These are phyloP conservation scores for Diaporthe ampelina DNA, from an alignment of 2,329 filamentous ascomycete genomes.

Conservation along the genomic window DNA sequence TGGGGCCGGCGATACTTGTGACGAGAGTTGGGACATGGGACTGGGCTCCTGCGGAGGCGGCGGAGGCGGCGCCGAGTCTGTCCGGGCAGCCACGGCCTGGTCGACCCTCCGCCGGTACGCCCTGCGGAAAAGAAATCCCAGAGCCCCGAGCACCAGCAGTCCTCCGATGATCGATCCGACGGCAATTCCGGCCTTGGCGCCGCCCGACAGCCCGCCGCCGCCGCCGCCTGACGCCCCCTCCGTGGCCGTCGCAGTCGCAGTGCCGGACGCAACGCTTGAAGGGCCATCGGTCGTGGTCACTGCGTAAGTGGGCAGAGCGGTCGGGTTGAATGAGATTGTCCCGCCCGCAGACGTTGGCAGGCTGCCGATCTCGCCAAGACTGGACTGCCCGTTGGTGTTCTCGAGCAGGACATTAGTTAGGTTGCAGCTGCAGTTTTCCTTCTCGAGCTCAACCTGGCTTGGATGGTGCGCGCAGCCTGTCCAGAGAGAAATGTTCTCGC, in stretches of 20 bases:
- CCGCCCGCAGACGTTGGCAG: constrained; percentile 14
- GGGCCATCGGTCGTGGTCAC: constrained; percentile 8
- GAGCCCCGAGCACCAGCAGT: constrained; percentile 1
- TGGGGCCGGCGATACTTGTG: not conserved
- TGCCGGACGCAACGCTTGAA: constrained; percentile 1
- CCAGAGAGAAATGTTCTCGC: constrained; percentile 9
- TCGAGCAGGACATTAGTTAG: constrained; percentile 18
- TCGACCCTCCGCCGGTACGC: constrained; percentile 18
- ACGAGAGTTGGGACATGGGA: constrained; percentile 3
- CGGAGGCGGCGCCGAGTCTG: not conserved
- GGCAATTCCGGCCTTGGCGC: constrained; percentile 13
- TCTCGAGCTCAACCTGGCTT: not conserved
- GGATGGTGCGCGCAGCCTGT: constrained; percentile 20
- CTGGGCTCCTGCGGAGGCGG: constrained; percentile 10
- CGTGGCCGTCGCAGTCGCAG: constrained; percentile 15
- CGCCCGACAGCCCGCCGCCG: not conserved
- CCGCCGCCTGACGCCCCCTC: not conserved
- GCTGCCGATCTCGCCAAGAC: constrained; percentile 27
- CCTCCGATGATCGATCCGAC: constrained; percentile 31
- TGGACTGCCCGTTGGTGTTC: constrained; percentile 25
- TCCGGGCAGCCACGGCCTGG: constrained; percentile 10
- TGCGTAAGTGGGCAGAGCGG: constrained; percentile 21
- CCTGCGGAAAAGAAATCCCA: not conserved
- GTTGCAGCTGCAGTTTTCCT: constrained; percentile 28
- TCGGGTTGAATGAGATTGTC: constrained; percentile 24